Percentiles rank a stretch among this genome's conserved stretches.
Conservation (phyloP, 2,329 filamentous ascomycete species). For the Helotiales sp. region DNA sequence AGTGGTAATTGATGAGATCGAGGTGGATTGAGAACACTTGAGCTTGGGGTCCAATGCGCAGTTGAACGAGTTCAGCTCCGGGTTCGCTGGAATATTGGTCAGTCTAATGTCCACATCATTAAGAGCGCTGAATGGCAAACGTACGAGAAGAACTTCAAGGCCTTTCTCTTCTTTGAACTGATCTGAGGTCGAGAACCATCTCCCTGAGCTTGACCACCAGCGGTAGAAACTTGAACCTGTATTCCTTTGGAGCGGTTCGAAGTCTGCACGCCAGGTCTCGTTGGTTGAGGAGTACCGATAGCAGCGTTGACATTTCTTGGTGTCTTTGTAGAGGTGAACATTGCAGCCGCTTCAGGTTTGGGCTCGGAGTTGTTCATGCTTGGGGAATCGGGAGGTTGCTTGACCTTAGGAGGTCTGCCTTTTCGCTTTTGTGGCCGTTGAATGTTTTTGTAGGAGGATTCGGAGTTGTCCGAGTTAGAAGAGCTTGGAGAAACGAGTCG, state of each 20-base stretch:
- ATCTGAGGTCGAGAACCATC: too few species aligned
- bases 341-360: too few species aligned
- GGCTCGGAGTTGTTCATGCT: too few species aligned
- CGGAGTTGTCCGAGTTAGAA: too few species aligned
- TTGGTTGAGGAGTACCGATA: background rate
- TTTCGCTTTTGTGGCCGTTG: background rate
- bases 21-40: constrained; percentile 6
- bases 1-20: constrained; percentile 1
- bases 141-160: constrained; percentile 1
- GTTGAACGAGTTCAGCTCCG: background rate
- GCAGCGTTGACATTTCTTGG: background rate
- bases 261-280: too few species aligned
- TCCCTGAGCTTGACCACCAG: background rate
- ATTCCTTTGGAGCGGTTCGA: too few species aligned
- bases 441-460: background rate
- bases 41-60: background rate
- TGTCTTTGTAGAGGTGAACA: background rate
- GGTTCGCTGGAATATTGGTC: background rate
- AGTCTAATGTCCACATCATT: background rate
- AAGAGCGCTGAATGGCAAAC: background rate
- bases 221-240: too few species aligned
- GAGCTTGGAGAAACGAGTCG: too few species aligned
- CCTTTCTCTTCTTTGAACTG: background rate
- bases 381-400: too few species aligned
- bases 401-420: too few species aligned